These are phyloP conservation scores for Stephanodiscus triporus DNA, from an alignment of 108 stramenopile genomes.

Conservation along the genomic window DNA sequence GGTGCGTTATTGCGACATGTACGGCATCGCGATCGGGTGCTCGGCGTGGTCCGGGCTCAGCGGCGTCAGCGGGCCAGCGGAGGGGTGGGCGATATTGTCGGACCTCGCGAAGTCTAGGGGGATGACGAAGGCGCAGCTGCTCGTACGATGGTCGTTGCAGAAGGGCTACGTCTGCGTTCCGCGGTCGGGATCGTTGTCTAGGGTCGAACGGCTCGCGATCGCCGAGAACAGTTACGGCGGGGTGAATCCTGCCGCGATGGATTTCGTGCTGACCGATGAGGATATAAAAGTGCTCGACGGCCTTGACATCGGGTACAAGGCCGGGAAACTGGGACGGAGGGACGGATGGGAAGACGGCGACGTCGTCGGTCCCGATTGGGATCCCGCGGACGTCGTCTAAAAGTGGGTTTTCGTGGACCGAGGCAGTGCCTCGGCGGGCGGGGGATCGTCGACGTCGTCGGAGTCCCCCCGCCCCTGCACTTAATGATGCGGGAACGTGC, in stretches of 20 bases:
- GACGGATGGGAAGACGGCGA: conserved; percentile 83
- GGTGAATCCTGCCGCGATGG: conserved; percentile 33
- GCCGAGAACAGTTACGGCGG: conserved; percentile 77
- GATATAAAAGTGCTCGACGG: conserved; percentile 69
- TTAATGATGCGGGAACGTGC: too few relatives aligned
- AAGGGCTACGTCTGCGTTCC: conserved; percentile 77
- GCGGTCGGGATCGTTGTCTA: conserved; percentile 58
- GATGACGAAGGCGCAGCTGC: conserved; percentile 82
- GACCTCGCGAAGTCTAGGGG: conserved; percentile 58
- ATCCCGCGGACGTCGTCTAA: conserved; percentile 55
- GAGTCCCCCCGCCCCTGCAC: too few relatives aligned
- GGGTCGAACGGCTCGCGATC: conserved; percentile 76
- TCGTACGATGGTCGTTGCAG: conserved; percentile 79
- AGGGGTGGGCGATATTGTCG: conserved; percentile 62
- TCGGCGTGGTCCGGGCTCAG: conserved; percentile 78
- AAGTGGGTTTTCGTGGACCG: too few relatives aligned
- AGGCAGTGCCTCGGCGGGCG: too few relatives aligned
- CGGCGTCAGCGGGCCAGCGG: conserved; percentile 56
- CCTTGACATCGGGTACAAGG: conserved; percentile 58
- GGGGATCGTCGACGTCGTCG: too few relatives aligned
- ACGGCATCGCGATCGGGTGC: conserved; percentile 59
- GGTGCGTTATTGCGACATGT: conserved; percentile 52
- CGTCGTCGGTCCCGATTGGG: conserved; percentile 67
- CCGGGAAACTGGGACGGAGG: conserved; percentile 69
- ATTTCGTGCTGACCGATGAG: conserved; percentile 47